Evolutionary conservation across 1,139 yeast species (phyloP).

Genomic region (Taiozyma sp.): DNA sequence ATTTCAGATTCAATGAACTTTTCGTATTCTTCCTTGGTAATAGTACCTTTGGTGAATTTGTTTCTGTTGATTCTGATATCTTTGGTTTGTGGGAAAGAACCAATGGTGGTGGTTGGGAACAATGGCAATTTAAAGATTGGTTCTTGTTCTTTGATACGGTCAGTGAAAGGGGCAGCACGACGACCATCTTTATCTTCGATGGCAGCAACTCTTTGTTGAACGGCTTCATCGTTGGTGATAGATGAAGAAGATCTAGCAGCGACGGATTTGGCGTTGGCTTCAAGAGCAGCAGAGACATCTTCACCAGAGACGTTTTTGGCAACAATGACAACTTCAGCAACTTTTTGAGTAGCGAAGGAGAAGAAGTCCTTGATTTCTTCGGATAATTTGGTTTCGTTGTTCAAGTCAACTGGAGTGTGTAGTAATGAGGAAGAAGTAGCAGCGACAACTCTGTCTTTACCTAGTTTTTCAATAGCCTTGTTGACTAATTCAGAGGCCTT

Average conservation of each 20-base stretch:
- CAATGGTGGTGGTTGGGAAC: slow-evolving; percentile 99
- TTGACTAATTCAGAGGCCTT: slow-evolving; percentile 79
- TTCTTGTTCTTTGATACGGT: slow-evolving; percentile 86
- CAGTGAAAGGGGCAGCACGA: slow-evolving; percentile 84
- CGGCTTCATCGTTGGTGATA: slow-evolving; percentile 88
- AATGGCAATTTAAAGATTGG: slow-evolving; percentile 86
- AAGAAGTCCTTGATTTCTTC: slow-evolving; percentile 95
- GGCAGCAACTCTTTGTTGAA: slow-evolving; percentile 80
- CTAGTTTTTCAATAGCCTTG: slow-evolving; percentile 80
- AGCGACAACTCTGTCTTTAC: slow-evolving; percentile 83
- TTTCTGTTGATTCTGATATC: slow-evolving; percentile 98
- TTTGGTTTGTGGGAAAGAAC: slow-evolving; percentile 99
- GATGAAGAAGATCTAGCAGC: slow-evolving; percentile 83
- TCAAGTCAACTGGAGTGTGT: slow-evolving; percentile 97
- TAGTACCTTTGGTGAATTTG: slow-evolving; percentile 95
- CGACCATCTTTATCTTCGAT: slow-evolving; percentile 76
- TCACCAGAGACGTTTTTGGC: slow-evolving; percentile 89
- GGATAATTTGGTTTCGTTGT: slow-evolving; percentile 85
- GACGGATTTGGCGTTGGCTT: slow-evolving; percentile 83
- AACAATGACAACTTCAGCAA: slow-evolving; percentile 83
- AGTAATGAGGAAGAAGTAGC: slow-evolving; percentile 95
- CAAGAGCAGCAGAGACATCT: slow-evolving; percentile 57
- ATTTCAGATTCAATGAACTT: slow-evolving; percentile 95
- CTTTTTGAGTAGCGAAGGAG: slow-evolving; percentile 97
- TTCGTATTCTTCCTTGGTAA: slow-evolving; percentile 93